phyloP scores from a whole-genome alignment of 2,329 filamentous ascomycete species.

The Lecanoromycetidae sp. region DNA sequence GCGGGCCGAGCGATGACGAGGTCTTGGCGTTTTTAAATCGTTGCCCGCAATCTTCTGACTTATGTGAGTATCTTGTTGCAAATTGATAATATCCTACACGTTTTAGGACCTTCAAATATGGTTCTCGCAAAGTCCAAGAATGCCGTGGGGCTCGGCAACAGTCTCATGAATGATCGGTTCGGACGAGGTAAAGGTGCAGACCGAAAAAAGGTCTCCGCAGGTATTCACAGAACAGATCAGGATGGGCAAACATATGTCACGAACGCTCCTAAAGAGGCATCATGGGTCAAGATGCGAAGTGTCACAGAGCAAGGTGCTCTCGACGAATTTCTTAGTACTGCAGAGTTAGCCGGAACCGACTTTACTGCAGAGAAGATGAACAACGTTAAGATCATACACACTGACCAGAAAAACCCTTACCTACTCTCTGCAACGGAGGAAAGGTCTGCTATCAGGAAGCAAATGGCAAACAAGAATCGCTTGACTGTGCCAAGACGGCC shows the following conservation, averaged over 20 bases:
- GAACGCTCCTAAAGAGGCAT: slow-evolving; percentile 77
- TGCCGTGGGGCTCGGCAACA: slow-evolving; percentile 85
- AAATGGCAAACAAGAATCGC: slow-evolving; percentile 63
- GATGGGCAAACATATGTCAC: slow-evolving; percentile 87
- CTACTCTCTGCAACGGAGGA: slow-evolving; percentile 78
- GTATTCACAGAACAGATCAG: slow-evolving; percentile 58
- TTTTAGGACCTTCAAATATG: too few species aligned
- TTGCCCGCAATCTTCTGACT: too few species aligned
- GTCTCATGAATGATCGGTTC: slow-evolving; percentile 97
- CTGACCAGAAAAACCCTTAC: slow-evolving; percentile 91
- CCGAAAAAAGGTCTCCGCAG: slow-evolving; percentile 58
- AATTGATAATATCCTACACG: too few species aligned
- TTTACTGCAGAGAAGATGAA: slow-evolving; percentile 99
- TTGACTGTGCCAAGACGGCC: slow-evolving; percentile 85
- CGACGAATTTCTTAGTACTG: slow-evolving; percentile 91
- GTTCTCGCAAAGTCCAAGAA: slow-evolving; percentile 88
- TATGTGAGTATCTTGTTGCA: too few species aligned
- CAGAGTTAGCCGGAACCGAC: slow-evolving; percentile 93
- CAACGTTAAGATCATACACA: slow-evolving; percentile 97
- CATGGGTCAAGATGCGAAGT: slow-evolving; percentile 99
- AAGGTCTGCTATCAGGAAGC: slow-evolving; percentile 63
- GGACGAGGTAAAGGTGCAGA: slow-evolving; percentile 80
- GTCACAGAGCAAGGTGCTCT: slow-evolving; percentile 93
- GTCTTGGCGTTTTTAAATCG: too few species aligned
- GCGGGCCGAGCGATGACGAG: slow-evolving; percentile 1